Base-by-base conservation (phyloP, 257 asterid species). In the Scutellaria barbata region DNA sequence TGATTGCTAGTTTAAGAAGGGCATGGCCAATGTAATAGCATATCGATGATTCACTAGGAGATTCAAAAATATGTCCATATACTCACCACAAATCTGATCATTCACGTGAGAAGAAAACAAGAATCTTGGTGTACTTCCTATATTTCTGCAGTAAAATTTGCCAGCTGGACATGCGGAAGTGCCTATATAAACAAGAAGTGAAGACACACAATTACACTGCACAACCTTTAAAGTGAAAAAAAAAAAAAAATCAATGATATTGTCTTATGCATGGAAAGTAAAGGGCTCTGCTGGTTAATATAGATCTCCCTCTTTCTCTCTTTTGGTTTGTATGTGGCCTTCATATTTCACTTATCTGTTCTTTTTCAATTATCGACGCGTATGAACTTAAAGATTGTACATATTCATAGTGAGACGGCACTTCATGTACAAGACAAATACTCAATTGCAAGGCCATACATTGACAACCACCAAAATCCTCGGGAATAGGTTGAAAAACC, bases 81-180 rank as follows among this genome's bases (percentile, higher is more conserved):
- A 69, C 95, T 72, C 76, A 94, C 98, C 99, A 79, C 98, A 94
- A 30, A 91, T 81, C 70, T 64, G 84, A 81, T 94, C 99, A 63
- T 91, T 94, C 82, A 94, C 90, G 6, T 76, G 89, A 65, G 98
- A 94, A 37, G 99, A 86, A 77, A 86, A 89, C 87, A 94, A 74
- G 79, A 91, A 94, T 64, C 48, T 78, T 14, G 99, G 99, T 4
- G 79, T 84, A 77, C 96, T 94, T 80, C 99, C 99, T 45, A 70
- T 69, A 84, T 94, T 94, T 78, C 77, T 82, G 79, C 99, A 94
- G 83, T 94, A 94, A 81, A 94, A 94, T 76, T 78, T 94, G 37
- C 97, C 89, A 20, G 81, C 71, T 17, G 99, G 97, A 77, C 99
- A 94, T 42, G 99, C 98, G 7, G 98, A 81, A 78, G 99, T 94